Conservation (phyloP, 306 rosid genomes). For the Delonix regia region DNA sequence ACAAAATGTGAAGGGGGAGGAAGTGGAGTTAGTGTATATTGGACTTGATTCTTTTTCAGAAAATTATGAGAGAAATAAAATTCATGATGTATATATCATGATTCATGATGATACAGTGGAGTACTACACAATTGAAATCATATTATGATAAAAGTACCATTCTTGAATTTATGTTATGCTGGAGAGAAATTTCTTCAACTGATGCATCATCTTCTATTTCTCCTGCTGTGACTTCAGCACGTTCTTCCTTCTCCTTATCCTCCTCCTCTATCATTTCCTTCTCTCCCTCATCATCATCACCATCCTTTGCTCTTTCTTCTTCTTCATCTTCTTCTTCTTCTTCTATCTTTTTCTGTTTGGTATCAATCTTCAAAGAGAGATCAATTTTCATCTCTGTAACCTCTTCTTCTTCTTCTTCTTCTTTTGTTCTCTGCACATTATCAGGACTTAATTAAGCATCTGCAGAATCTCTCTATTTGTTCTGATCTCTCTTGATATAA, state of each 20-base stretch:
- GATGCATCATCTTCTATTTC: conserved; percentile 64
- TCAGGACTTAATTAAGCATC: conserved; percentile 32
- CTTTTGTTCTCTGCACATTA: conserved; percentile 46
- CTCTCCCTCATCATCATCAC: conserved; percentile 1
- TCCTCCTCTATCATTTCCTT: background rate
- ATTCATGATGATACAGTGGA: too few relatives aligned
- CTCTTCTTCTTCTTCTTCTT: conserved; percentile 15
- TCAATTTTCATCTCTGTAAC: conserved; percentile 57
- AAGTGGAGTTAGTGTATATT: too few relatives aligned
- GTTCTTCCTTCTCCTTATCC: conserved; percentile 39
- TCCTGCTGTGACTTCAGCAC: conserved; percentile 46
- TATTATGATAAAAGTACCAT: too few relatives aligned
- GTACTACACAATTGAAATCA: too few relatives aligned
- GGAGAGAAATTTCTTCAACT: conserved; percentile 34
- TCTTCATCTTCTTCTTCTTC: background rate
- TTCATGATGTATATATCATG: too few relatives aligned
- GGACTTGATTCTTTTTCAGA: too few relatives aligned
- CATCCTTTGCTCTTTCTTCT: background rate
- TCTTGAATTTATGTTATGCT: conserved; percentile 33
- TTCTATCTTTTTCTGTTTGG: conserved; percentile 8
- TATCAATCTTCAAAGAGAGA: conserved; percentile 74
- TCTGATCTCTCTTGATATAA: conserved; percentile 36
- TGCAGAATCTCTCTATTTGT: conserved; percentile 40
- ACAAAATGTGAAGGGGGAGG: too few relatives aligned
- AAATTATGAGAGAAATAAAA: too few relatives aligned